Evolutionary conservation across 257 asterid species (phyloP).

Genomic region (Capsicum rhomboideum): DNA sequence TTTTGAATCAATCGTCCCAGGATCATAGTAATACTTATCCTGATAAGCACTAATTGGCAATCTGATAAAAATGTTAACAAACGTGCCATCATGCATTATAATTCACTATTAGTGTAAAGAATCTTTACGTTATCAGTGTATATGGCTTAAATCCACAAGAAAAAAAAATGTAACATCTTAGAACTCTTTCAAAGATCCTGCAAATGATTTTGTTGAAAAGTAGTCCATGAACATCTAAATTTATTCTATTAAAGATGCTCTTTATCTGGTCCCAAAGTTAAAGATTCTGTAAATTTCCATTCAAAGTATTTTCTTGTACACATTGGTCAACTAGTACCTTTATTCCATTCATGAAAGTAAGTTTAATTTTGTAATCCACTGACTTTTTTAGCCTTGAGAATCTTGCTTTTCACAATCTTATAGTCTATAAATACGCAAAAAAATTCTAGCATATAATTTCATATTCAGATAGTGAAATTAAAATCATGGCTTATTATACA

Average conservation of each 20-base stretch:
- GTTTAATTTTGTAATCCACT: neutral
- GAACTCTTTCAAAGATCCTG: neutral
- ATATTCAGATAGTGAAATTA: neutral
- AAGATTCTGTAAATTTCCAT: neutral
- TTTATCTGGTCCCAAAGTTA: neutral
- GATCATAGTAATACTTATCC: too few species aligned
- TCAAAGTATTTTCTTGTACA: constrained; percentile 3
- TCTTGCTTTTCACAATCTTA: neutral
- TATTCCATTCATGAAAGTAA: constrained; percentile 8
- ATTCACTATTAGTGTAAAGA: too few species aligned
- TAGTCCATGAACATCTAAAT: neutral
- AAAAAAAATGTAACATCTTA: neutral
- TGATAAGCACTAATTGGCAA: too few species aligned
- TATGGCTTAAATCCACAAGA: too few species aligned
- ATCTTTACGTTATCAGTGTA: too few species aligned
- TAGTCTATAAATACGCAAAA: constrained; percentile 20
- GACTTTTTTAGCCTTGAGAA: constrained; percentile 7
- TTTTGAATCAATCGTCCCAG: too few species aligned
- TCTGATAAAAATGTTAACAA: too few species aligned
- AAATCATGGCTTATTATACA: constrained; percentile 17
- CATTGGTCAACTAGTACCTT: neutral
- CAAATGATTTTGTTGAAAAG: neutral
- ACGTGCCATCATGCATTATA: too few species aligned
- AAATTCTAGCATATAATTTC: neutral
- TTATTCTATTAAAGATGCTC: neutral